A percentile compares a stretch with the other conserved stretches of the same genome.
Evolutionary conservation across 2,329 filamentous ascomycete genomes (phyloP).

Genomic region (Aureobasidium vineae): DNA sequence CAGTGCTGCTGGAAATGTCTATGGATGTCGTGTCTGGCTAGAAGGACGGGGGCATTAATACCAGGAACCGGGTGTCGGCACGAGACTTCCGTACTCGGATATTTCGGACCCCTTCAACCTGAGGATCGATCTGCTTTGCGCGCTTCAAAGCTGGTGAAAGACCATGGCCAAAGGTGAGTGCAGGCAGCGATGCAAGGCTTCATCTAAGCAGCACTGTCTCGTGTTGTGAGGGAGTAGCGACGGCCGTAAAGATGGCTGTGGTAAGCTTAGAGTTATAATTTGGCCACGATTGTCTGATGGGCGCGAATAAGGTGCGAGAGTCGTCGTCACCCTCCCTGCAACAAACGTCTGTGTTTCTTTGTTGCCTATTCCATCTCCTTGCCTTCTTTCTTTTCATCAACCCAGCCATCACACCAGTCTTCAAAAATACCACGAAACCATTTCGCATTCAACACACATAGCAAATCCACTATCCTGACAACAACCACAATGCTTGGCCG

Average conservation of each 20-base stretch:
- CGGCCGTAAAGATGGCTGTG: background rate
- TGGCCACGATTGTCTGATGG: background rate
- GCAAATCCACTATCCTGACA: slow-evolving; percentile 18
- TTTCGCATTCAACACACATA: background rate
- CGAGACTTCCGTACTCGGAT: background rate
- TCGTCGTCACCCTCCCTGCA: slow-evolving; percentile 13
- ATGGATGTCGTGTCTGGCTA: background rate
- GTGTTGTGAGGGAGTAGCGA: background rate
- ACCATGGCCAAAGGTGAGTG: background rate
- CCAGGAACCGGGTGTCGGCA: background rate
- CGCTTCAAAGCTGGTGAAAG: background rate
- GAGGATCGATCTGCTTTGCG: background rate
- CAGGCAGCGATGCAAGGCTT: background rate
- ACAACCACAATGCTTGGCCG: slow-evolving; percentile 37
- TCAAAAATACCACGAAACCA: background rate
- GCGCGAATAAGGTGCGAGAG: slow-evolving; percentile 11
- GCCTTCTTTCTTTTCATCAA: slow-evolving; percentile 1
- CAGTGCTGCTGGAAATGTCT: background rate
- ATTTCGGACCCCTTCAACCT: background rate
- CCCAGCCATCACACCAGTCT: background rate
- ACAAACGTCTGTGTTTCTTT: slow-evolving; percentile 15
- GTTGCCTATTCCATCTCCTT: background rate
- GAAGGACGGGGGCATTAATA: background rate
- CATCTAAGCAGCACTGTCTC: background rate
- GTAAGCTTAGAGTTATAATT: slow-evolving; percentile 3